Conservation (phyloP, 2,329 filamentous ascomycete genomes). For the Colletotrichum musae region DNA sequence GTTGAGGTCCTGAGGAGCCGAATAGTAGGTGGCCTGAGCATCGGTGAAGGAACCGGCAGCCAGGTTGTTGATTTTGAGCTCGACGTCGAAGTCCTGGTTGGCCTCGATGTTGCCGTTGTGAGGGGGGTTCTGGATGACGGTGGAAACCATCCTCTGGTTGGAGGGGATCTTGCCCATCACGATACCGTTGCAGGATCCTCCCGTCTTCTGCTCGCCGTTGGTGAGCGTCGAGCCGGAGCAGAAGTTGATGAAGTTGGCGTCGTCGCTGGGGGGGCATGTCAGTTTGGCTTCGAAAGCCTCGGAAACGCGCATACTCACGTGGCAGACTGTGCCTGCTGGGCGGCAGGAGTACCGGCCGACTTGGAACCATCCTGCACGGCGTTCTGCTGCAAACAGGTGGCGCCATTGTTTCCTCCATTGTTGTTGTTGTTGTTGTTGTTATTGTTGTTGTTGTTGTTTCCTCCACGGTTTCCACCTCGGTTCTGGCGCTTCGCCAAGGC, state of each 20-base stretch:
- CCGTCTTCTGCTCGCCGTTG: conserved; percentile 71
- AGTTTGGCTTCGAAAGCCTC: neutral
- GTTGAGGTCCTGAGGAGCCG: conserved; percentile 69
- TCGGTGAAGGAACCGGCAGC: conserved; percentile 73
- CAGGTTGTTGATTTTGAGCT: conserved; percentile 68
- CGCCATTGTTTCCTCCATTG: conserved; percentile 13
- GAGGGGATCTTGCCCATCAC: conserved; percentile 74
- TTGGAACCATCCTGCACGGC: conserved; percentile 66
- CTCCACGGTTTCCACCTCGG: conserved; percentile 40
- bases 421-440: conserved; percentile 43
- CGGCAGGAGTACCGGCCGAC: conserved; percentile 60
- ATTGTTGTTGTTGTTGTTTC: conserved; percentile 42
- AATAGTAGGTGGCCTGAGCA: conserved; percentile 72
- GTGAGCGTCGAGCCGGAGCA: conserved; percentile 69
- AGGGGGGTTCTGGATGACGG: conserved; percentile 66
- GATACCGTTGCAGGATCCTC: conserved; percentile 76
- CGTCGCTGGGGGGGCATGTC: conserved; percentile 58
- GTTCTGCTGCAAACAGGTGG: conserved; percentile 41
- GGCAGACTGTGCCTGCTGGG: conserved; percentile 65
- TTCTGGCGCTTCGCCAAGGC: conserved; percentile 60
- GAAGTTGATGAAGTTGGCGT: conserved; percentile 76
- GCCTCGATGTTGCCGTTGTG: conserved; percentile 63
- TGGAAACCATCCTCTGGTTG: conserved; percentile 70
- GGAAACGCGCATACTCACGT: conserved; percentile 57
- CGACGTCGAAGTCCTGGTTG: conserved; percentile 66